Percentiles rank a stretch among this genome's conserved stretches.
Conservation (phyloP, 2,329 filamentous ascomycete genomes). For the Botryotinia calthae region DNA sequence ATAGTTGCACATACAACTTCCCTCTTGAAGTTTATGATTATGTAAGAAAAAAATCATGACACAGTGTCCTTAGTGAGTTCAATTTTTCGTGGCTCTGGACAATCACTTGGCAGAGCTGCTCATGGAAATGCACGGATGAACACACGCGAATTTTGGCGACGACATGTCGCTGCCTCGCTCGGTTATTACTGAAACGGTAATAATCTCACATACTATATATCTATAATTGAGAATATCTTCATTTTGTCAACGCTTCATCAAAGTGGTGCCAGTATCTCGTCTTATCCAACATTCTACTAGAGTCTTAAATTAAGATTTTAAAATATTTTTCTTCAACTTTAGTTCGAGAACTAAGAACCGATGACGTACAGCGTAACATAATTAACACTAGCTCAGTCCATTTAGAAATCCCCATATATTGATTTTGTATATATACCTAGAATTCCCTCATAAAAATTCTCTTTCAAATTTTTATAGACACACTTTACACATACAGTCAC, state of each 20-base stretch:
- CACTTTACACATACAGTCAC: too few species aligned
- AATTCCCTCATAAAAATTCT: too few species aligned
- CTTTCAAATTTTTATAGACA: too few species aligned
- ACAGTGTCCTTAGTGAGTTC: background rate
- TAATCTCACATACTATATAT: background rate
- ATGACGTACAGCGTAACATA: background rate
- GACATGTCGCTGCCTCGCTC: background rate
- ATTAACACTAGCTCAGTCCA: background rate
- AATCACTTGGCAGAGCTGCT: background rate
- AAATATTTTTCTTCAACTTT: fast-evolving
- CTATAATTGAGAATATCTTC: background rate
- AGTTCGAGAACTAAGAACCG: background rate
- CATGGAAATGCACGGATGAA: background rate
- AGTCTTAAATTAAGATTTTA: background rate
- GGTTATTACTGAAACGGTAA: background rate
- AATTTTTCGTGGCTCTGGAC: background rate
- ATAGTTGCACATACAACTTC: background rate
- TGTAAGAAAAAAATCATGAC: too few species aligned
- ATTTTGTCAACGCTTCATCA: background rate
- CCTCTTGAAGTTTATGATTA: fast-evolving
- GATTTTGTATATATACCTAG: background rate
- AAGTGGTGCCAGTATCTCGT: fast-evolving
- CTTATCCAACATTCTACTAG: fast-evolving
- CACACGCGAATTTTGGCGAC: background rate
- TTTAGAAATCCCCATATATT: background rate